Conservation (phyloP, 2,329 filamentous ascomycete genomes). For the Colletotrichum costaricense region DNA sequence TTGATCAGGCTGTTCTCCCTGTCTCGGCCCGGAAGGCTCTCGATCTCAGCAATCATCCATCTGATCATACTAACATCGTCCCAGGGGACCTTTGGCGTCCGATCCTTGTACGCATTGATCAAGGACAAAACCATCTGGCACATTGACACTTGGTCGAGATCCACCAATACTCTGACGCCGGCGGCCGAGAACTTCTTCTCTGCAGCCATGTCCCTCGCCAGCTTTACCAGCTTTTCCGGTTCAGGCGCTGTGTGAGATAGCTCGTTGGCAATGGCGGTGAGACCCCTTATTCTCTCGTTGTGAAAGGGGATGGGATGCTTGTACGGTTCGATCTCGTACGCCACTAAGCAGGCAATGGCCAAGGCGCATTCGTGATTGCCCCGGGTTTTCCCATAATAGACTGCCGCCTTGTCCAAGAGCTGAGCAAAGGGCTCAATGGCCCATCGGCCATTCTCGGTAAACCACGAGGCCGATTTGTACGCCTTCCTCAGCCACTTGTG, state of each 20-base stretch:
- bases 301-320: slow-evolving; percentile 62
- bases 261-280: slow-evolving; percentile 64
- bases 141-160: slow-evolving; percentile 64
- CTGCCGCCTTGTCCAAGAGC: slow-evolving; percentile 55
- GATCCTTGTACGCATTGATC: slow-evolving; percentile 53
- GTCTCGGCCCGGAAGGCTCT: slow-evolving; percentile 57
- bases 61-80: slow-evolving; percentile 55
- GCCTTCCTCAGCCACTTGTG: slow-evolving; percentile 44
- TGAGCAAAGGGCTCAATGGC: slow-evolving; percentile 61
- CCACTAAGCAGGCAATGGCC: slow-evolving; percentile 59
- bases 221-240: slow-evolving; percentile 42
- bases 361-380: slow-evolving; percentile 57
- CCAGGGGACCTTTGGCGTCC: slow-evolving; percentile 58
- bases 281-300: slow-evolving; percentile 59
- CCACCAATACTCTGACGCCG: slow-evolving; percentile 33
- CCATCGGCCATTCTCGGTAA: slow-evolving; percentile 53
- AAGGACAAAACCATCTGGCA: slow-evolving; percentile 65
- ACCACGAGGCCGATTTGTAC: slow-evolving; percentile 52
- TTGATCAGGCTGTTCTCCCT: slow-evolving; percentile 56
- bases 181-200: slow-evolving; percentile 16
- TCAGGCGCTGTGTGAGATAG: slow-evolving; percentile 60
- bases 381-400: slow-evolving; percentile 54
- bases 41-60: slow-evolving; percentile 61
- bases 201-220: slow-evolving; percentile 40
- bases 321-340: slow-evolving; percentile 61